These are phyloP conservation scores for Candida qinlingensis DNA, from an alignment of 805 yeast species.

Conservation along the genomic window DNA sequence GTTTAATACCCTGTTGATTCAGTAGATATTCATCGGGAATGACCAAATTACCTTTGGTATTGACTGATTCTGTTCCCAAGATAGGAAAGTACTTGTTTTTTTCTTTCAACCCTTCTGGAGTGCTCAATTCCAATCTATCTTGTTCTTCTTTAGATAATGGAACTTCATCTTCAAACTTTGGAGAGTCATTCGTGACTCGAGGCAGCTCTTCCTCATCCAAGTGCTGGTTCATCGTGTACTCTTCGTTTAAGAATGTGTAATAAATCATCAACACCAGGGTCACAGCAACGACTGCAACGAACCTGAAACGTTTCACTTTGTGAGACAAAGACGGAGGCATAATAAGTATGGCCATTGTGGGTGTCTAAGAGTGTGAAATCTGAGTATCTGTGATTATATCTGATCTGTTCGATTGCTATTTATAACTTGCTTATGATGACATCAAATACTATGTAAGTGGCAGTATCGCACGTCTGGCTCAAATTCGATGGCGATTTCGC, in stretches of 20 bases:
- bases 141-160: constrained; percentile 1
- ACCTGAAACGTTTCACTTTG: constrained; percentile 16
- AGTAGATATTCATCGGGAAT: constrained; percentile 19
- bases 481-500: no score
- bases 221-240: constrained; percentile 19
- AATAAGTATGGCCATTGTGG: neutral
- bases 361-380: neutral
- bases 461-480: no score
- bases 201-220: constrained; percentile 23
- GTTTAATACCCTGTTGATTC: constrained; percentile 16
- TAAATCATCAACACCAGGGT: constrained; percentile 21
- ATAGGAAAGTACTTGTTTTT: constrained; percentile 38
- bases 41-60: constrained; percentile 8
- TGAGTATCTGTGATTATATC: neutral
- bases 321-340: constrained; percentile 5
- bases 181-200: constrained; percentile 13
- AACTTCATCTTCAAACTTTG: neutral
- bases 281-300: constrained; percentile 8
- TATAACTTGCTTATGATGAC: neutral
- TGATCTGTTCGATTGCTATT: neutral
- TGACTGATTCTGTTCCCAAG: constrained; percentile 18
- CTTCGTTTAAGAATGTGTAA: constrained; percentile 24
- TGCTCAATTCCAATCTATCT: neutral
- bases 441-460: neutral
- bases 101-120: constrained; percentile 19